These are phyloP conservation scores for Fusarium redolens DNA, from an alignment of 2,329 filamentous ascomycete genomes.

Conservation along the genomic window DNA sequence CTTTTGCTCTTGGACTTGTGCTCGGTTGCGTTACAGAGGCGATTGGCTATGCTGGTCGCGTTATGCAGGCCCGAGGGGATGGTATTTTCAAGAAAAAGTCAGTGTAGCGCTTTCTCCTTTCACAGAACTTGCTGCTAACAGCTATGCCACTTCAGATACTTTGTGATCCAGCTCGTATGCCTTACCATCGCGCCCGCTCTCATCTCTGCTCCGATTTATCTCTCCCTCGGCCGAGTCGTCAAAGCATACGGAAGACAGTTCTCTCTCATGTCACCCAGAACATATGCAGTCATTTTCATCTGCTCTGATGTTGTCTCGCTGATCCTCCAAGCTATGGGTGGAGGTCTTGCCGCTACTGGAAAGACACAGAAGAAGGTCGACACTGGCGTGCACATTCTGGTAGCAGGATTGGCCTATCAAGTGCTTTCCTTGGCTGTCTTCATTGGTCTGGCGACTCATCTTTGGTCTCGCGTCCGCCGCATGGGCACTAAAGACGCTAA, in stretches of 20 bases:
- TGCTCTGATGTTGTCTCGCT: conserved; percentile 33
- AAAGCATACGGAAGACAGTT: conserved; percentile 30
- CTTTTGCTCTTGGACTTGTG: conserved; percentile 36
- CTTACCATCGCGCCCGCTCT: conserved; percentile 44
- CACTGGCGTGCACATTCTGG: conserved; percentile 29
- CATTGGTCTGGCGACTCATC: background rate
- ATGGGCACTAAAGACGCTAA: background rate
- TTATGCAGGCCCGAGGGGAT: conserved; percentile 1
- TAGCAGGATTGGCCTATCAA: conserved; percentile 33
- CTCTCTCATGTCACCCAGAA: conserved; percentile 23
- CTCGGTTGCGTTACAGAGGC: conserved; percentile 38
- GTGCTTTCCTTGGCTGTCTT: conserved; percentile 32
- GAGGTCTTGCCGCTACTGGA: conserved; percentile 29
- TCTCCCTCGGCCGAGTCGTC: conserved; percentile 41
- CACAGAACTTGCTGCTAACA: background rate
- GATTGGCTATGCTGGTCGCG: conserved; percentile 29
- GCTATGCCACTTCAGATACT: background rate
- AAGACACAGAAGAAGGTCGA: conserved; percentile 14
- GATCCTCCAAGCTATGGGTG: conserved; percentile 31
- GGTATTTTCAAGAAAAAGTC: background rate
- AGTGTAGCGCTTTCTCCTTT: background rate
- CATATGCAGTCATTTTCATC: conserved; percentile 29
- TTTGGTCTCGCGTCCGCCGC: background rate
- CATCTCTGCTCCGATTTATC: conserved; percentile 41
- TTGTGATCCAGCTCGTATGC: conserved; percentile 32